Evolutionary conservation across 495 filamentous ascomycete genomes (phyloP).

Genomic region (Talaromyces borbonicus): DNA sequence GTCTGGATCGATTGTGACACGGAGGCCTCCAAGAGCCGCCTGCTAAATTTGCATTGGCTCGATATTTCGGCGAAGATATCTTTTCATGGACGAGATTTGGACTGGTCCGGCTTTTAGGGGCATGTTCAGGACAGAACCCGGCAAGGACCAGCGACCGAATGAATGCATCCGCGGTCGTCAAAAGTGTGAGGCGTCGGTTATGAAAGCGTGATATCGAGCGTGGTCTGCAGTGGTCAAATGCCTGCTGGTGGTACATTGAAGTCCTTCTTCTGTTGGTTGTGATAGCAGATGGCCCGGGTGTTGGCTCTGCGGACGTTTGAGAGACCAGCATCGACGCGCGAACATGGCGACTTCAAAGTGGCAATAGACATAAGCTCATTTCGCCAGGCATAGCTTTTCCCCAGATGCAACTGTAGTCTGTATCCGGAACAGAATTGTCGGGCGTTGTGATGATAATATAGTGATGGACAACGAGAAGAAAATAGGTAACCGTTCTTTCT

Average conservation of each 20-base stretch:
- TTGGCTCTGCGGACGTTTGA: constrained; percentile 43
- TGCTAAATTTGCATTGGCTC: not conserved
- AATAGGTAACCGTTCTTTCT: too few species aligned
- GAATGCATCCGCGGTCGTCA: constrained; percentile 45
- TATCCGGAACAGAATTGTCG: constrained; percentile 7
- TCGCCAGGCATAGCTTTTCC: too few species aligned
- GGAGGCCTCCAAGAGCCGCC: too few species aligned
- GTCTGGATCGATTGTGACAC: too few species aligned
- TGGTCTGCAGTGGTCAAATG: constrained; percentile 20
- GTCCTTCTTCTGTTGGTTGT: constrained; percentile 21
- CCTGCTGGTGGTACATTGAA: constrained; percentile 26
- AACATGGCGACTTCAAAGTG: constrained; percentile 49
- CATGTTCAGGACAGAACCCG: constrained; percentile 50
- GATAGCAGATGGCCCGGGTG: constrained; percentile 28
- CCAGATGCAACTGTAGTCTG: not conserved
- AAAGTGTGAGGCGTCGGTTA: constrained; percentile 32
- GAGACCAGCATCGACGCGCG: constrained; percentile 54
- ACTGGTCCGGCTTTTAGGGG: constrained; percentile 18
- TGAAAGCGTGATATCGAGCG: constrained; percentile 25
- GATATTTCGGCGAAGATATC: not conserved
- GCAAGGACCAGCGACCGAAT: constrained; percentile 56
- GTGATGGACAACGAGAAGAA: not conserved
- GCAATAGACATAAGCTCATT: constrained; percentile 26
- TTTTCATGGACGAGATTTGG: not conserved
- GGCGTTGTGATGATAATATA: not conserved